Evolutionary conservation across 208 protist genomes (phyloP).

Genomic region (Trypanosoma conorhini): DNA sequence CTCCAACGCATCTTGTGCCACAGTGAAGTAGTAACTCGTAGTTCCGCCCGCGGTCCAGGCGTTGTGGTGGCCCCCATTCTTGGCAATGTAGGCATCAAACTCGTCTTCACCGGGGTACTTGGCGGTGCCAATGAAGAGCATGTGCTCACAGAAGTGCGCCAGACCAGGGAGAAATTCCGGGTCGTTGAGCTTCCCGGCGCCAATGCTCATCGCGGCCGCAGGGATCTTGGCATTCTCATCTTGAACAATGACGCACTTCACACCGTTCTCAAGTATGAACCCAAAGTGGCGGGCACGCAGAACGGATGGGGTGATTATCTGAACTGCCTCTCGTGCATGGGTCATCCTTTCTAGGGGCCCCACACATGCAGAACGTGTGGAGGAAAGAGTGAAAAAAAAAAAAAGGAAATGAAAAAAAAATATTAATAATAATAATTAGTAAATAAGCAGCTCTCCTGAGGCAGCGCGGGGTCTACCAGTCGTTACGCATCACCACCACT

Average conservation of each 20-base stretch:
- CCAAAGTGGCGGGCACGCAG: constrained; percentile 44
- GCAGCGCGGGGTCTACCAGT: background rate
- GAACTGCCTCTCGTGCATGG: constrained; percentile 25
- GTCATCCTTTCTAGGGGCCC: background rate
- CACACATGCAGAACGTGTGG: background rate
- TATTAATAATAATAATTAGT: background rate
- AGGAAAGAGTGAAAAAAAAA: constrained; percentile 16
- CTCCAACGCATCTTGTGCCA: constrained; percentile 64
- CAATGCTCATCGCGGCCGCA: constrained; percentile 77
- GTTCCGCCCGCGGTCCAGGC: constrained; percentile 76
- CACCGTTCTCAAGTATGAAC: constrained; percentile 68
- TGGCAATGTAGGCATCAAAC: constrained; percentile 72
- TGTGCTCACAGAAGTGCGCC: constrained; percentile 94
- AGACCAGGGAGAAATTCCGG: constrained; percentile 68
- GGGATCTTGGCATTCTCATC: constrained; percentile 58
- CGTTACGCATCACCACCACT: background rate
- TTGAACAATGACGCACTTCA: constrained; percentile 75
- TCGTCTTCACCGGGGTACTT: constrained; percentile 92
- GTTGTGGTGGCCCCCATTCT: constrained; percentile 80
- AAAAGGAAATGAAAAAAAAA: constrained; percentile 8
- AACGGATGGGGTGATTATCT: constrained; percentile 53
- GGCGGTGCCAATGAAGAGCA: constrained; percentile 94
- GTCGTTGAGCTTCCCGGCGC: constrained; percentile 70
- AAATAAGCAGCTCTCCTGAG: background rate
- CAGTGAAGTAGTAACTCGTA: constrained; percentile 92